phyloP scores from a whole-genome alignment of 2,329 filamentous ascomycete species.

The Fusarium pilosicola region DNA sequence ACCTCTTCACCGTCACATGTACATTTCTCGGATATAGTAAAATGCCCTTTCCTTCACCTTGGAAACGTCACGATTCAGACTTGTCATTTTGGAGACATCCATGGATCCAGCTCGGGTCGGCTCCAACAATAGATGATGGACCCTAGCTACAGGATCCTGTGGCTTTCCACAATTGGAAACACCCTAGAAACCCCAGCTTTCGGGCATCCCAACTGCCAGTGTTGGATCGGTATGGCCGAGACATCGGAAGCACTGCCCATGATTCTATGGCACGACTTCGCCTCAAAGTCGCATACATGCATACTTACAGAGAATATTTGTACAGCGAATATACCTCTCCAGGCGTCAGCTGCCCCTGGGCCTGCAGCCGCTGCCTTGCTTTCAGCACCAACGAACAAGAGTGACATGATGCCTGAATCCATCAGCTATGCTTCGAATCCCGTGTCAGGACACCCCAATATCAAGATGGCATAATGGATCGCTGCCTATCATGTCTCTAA shows the following conservation, averaged over 20 bases:
- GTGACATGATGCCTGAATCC: conserved; percentile 17
- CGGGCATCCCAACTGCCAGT: background rate
- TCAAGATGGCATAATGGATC: conserved; percentile 7
- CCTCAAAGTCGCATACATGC: conserved; percentile 19
- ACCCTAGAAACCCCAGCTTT: conserved; percentile 31
- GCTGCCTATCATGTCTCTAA: conserved; percentile 26
- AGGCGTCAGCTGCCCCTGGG: conserved; percentile 26
- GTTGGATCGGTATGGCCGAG: conserved; percentile 14
- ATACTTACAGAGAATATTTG: conserved; percentile 11
- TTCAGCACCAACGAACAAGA: conserved; percentile 11
- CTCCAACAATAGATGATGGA: conserved; percentile 3
- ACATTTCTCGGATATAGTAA: background rate
- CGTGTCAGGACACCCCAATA: conserved; percentile 20
- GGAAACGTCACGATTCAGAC: conserved; percentile 34
- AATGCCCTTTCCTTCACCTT: conserved; percentile 5
- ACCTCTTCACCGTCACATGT: conserved; percentile 16
- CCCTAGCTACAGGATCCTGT: conserved; percentile 16
- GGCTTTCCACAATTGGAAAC: conserved; percentile 24
- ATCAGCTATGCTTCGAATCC: conserved; percentile 26
- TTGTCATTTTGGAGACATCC: conserved; percentile 12
- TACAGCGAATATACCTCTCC: conserved; percentile 7
- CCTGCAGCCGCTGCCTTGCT: conserved; percentile 16
- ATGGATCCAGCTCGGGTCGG: conserved; percentile 15
- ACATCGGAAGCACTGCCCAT: background rate
- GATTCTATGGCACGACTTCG: conserved; percentile 15